Evolutionary conservation across 2,329 filamentous ascomycete genomes (phyloP), one percentile per base, ranked within the genome.

Genomic region (Bertia moriformis): DNA sequence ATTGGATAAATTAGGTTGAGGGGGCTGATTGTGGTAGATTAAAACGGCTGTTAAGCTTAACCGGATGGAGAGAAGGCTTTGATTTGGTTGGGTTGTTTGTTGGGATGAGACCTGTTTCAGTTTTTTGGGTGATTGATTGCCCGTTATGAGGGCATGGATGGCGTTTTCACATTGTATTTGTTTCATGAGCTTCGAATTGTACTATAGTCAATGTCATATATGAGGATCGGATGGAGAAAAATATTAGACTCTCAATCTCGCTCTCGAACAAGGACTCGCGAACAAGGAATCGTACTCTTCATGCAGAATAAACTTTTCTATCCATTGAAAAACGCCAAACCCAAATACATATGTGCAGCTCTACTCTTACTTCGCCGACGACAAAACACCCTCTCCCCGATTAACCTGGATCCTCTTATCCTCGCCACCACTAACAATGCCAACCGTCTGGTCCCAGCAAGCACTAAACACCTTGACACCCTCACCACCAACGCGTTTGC

Each of bases 401-500:
- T 98, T 95, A 43, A 98, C 77, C 66, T 98, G 91, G 50, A 98
- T 78, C 63, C 75, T 78, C 65, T 91, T 94, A 55, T 98, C 91
- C 69, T 96, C 88, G 14, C 89, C 87, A 33, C 69, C 87, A 51
- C 84, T 93, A 35, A 95, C 82, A 54, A 98, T 89, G 1, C 91
- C 93, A 53, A 93, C 76, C 4, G 77, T 73, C 55, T 69, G 66
- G 58, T 95, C 84, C 91, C 91, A 98, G 42, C 68, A 72, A 4
- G 96, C 83, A 22, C 76, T 73, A 57, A 96, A 85, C 38, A 98
- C 86, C 70, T 96, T 96, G 44, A 80, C 74, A 18, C 87, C 87
- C 43, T 91, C 84, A 2, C 88, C 88, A 4, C 76, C 79, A 30
- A 78, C 66, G 14, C 32, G 68, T 15, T 35, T 35, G 15, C 12